phyloP scores from a whole-genome alignment of 2,329 filamentous ascomycete genomes.

The Incumbomyces delicatus region DNA sequence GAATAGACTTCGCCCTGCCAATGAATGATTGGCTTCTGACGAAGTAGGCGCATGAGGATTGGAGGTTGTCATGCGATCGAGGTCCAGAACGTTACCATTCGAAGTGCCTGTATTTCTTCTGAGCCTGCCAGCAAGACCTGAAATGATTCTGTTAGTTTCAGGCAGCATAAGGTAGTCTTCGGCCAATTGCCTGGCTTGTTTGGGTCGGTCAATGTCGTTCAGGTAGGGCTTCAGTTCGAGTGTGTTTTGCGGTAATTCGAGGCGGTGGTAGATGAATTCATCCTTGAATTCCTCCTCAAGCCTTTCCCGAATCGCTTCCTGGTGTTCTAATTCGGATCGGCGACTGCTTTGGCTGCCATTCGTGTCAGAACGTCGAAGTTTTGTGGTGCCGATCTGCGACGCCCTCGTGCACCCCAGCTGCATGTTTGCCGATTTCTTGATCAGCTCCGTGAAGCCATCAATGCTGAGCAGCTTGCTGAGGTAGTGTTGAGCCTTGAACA shows the following conservation, averaged over 20 bases:
- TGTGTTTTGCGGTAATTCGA: background rate
- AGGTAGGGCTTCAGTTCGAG: background rate
- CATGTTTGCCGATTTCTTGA: background rate
- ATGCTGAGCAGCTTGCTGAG: background rate
- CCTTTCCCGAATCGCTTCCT: background rate
- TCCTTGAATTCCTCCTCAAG: background rate
- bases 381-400: background rate
- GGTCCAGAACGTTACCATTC: too few relatives aligned
- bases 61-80: too few relatives aligned
- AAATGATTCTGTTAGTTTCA: too few relatives aligned
- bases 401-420: background rate
- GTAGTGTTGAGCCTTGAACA: background rate
- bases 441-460: background rate
- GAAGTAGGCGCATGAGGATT: too few relatives aligned
- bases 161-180: background rate
- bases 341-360: background rate
- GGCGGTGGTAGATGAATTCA: background rate
- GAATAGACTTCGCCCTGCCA: too few relatives aligned
- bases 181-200: background rate
- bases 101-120: too few relatives aligned
- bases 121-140: too few relatives aligned
- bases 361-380: background rate
- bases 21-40: too few relatives aligned
- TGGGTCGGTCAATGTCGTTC: background rate
- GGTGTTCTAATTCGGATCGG: background rate